Evolutionary conservation across 768 basidiomycete genomes (phyloP).

Genomic region (Tulasnella sp.): DNA sequence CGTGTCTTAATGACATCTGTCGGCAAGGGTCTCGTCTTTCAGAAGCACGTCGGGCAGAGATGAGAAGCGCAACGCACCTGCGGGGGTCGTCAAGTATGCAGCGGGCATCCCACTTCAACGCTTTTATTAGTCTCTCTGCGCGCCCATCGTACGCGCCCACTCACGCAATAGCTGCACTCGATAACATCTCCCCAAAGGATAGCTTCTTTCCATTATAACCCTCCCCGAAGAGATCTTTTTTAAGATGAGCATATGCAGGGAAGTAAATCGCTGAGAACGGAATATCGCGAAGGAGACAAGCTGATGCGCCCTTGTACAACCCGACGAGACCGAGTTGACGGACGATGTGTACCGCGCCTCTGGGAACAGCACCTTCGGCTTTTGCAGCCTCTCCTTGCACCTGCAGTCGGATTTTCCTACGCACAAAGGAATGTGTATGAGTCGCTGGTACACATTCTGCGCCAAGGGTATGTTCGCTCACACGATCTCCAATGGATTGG

Average conservation of each 20-base stretch:
- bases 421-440: neutral
- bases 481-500: conserved; percentile 95
- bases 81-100: conserved; percentile 84
- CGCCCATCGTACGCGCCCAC: conserved; percentile 4
- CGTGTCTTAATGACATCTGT: conserved; percentile 96
- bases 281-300: conserved; percentile 88
- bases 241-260: conserved; percentile 75
- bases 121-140: neutral
- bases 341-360: conserved; percentile 86
- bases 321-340: conserved; percentile 86
- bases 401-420: conserved; percentile 84
- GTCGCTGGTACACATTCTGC: neutral
- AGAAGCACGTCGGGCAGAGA: neutral
- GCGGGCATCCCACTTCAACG: conserved; percentile 84
- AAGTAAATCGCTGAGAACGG: conserved; percentile 95
- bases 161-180: conserved; percentile 68
- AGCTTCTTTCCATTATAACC: conserved; percentile 91
- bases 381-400: conserved; percentile 94
- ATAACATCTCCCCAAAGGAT: conserved; percentile 78
- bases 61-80: conserved; percentile 38
- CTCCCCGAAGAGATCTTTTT: conserved; percentile 90
- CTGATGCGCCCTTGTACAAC: conserved; percentile 83
- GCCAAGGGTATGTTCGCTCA: conserved; percentile 31
- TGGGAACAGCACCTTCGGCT: conserved; percentile 61
- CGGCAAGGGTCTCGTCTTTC: conserved; percentile 17